Evolutionary conservation across 805 yeast species (phyloP).

Genomic region (Schwanniomyces sp.): DNA sequence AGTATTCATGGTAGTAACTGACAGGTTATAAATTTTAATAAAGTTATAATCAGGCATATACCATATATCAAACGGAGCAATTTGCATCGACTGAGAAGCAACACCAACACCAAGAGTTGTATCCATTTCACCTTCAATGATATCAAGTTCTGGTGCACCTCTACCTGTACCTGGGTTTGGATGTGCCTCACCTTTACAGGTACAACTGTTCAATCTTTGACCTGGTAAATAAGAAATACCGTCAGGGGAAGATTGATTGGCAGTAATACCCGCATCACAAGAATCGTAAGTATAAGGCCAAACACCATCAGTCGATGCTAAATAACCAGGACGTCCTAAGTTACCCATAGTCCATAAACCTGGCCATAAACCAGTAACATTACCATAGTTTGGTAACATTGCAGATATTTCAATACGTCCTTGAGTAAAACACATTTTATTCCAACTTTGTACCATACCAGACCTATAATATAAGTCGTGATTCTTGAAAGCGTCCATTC

Average conservation of each 20-base stretch:
- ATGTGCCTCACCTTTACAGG: slow-evolving; percentile 81
- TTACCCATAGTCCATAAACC: slow-evolving; percentile 96
- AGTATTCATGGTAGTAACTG: slow-evolving; percentile 78
- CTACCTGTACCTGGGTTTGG: slow-evolving; percentile 88
- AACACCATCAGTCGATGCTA: slow-evolving; percentile 85
- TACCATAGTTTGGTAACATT: slow-evolving; percentile 75
- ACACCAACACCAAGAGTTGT: slow-evolving; percentile 52
- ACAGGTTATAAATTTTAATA: slow-evolving; percentile 64
- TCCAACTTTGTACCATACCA: slow-evolving; percentile 93
- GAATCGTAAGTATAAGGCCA: slow-evolving; percentile 91
- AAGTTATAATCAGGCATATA: slow-evolving; percentile 84
- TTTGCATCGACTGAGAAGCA: slow-evolving; percentile 87
- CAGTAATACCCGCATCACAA: slow-evolving; percentile 94
- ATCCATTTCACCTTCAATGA: slow-evolving; percentile 77
- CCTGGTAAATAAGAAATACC: slow-evolving; percentile 89
- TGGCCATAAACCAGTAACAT: slow-evolving; percentile 88
- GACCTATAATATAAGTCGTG: slow-evolving; percentile 82
- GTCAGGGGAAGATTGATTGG: slow-evolving; percentile 87
- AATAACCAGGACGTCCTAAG: slow-evolving; percentile 86
- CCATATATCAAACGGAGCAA: slow-evolving; percentile 96
- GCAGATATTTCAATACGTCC: slow-evolving; percentile 79
- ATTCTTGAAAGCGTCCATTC: slow-evolving; percentile 80
- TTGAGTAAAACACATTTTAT: slow-evolving; percentile 83
- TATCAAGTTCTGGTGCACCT: slow-evolving; percentile 95
- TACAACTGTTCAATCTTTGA: slow-evolving; percentile 73